Percentiles rank a stretch among this genome's conserved stretches.
Evolutionary conservation across 257 asterid species (phyloP).

Genomic region (Eustoma russellianum): DNA sequence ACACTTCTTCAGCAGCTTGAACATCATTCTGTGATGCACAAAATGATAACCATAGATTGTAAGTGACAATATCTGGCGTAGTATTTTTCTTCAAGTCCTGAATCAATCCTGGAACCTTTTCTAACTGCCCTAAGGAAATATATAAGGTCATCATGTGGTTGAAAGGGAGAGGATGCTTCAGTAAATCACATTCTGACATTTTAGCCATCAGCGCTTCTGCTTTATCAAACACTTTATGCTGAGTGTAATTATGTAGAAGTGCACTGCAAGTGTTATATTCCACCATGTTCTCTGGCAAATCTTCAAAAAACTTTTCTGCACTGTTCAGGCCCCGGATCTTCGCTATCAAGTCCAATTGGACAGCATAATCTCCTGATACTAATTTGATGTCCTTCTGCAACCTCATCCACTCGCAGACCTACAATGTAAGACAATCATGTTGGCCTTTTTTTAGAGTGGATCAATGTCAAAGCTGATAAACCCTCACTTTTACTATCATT

Average conservation of each 20-base stretch:
- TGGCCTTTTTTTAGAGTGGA: no score
- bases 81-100: constrained; percentile 54
- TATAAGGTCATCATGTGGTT: constrained; percentile 82
- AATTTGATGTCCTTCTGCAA: constrained; percentile 66
- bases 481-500: no score
- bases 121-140: constrained; percentile 50
- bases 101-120: constrained; percentile 48
- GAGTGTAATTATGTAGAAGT: constrained; percentile 86
- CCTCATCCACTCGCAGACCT: constrained; percentile 97
- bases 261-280: constrained; percentile 65
- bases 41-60: constrained; percentile 64
- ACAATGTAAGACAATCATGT: neutral
- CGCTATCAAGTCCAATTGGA: constrained; percentile 82
- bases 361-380: constrained; percentile 83
- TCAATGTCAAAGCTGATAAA: no score
- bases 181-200: constrained; percentile 69
- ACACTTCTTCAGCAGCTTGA: constrained; percentile 62
- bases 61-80: constrained; percentile 78
- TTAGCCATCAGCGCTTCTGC: constrained; percentile 79
- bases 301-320: constrained; percentile 80
- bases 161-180: constrained; percentile 69
- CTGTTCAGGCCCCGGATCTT: constrained; percentile 77
- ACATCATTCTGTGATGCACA: constrained; percentile 56
- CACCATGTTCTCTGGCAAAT: constrained; percentile 69
- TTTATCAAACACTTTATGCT: constrained; percentile 40